Evolutionary conservation across 2,329 filamentous ascomycete species (phyloP), one percentile per base, ranked within the genome.

Genomic region (Fusarium multiceps): DNA sequence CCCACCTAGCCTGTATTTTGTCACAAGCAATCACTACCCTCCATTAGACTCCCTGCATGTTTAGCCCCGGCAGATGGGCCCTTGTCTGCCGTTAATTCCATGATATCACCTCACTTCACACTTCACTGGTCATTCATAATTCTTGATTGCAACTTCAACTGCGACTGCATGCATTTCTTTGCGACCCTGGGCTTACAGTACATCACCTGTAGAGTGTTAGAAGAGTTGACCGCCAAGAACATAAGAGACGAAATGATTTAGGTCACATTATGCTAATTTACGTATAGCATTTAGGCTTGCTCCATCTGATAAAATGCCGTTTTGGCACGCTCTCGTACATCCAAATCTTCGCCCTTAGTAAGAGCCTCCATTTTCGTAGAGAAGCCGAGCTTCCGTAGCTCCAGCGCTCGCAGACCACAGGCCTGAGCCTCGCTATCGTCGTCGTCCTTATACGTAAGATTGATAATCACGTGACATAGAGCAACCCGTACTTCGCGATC

Each of bases 291-390:
- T 23, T 23, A 23, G 21, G 76, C 78, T 69, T 82, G 79, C 68
- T 86, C 89, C 80, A 96, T 87, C 79, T 94, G 89, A 82, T 90
- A 90, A 14, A 91, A 80, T 1, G 93, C 94, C 45, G 89, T 90
- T 82, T 94, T 97, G 2, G 93, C 93, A 68, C 93, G 84, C 82
- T 98, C 93, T 55, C 91, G 85, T 23, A 97, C 92, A 78, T 97
- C 93, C 60, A 96, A 79, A 75, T 97, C 93, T 4, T 98, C 95
- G 66, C 87, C 80, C 76, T 88, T 81, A 72, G 82, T 82, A 75
- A 93, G 80, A 67, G 80, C 82, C 76, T 89, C 85, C 68, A 95
- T 84, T 72, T 89, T 90, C 32, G 87, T 84, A 55, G 91, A 82
- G 68, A 94, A 91, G 0, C 93, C 93, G 27, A 96, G 79, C 55